These are phyloP conservation scores for Termitomyces sp. DNA, from an alignment of 768 basidiomycete species.

Conservation along the genomic window DNA sequence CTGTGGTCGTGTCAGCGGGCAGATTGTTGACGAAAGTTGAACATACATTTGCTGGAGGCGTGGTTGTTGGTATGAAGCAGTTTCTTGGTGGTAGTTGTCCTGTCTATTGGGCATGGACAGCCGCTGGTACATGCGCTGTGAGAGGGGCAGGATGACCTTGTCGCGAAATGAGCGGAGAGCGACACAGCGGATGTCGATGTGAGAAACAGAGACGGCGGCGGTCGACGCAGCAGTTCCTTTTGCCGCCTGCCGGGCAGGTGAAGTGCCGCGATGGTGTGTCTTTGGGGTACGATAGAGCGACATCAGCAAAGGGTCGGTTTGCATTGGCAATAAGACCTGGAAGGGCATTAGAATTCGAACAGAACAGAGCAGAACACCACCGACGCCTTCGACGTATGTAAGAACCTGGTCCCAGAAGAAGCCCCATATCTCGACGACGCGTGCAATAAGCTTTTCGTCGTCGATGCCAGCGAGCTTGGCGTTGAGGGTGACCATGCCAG, in stretches of 20 bases:
- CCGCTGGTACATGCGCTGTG: constrained; percentile 47
- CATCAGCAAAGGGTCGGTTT: constrained; percentile 47
- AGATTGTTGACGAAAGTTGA: neutral
- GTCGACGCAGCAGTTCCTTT: constrained; percentile 17
- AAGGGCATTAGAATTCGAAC: neutral
- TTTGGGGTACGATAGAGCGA: constrained; percentile 65
- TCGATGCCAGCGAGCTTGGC: constrained; percentile 74
- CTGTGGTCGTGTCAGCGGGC: constrained; percentile 25
- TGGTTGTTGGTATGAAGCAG: constrained; percentile 54
- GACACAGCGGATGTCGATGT: constrained; percentile 79
- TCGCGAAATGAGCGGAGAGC: constrained; percentile 79
- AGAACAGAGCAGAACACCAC: constrained; percentile 17
- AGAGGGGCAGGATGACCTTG: constrained; percentile 66
- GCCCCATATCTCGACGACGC: constrained; percentile 85
- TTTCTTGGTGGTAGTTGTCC: constrained; percentile 47
- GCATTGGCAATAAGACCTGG: constrained; percentile 31
- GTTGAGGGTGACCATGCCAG: constrained; percentile 90
- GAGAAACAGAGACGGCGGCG: constrained; percentile 33
- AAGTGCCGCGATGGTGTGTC: too few relatives aligned
- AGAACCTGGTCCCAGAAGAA: constrained; percentile 92
- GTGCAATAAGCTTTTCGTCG: constrained; percentile 69
- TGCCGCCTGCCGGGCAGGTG: too few relatives aligned
- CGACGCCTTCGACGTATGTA: constrained; percentile 82
- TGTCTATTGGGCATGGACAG: constrained; percentile 50
- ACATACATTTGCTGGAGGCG: constrained; percentile 78